Base-by-base conservation (phyloP, 495 filamentous ascomycete genomes). In the Chaetomidium leptoderma region DNA sequence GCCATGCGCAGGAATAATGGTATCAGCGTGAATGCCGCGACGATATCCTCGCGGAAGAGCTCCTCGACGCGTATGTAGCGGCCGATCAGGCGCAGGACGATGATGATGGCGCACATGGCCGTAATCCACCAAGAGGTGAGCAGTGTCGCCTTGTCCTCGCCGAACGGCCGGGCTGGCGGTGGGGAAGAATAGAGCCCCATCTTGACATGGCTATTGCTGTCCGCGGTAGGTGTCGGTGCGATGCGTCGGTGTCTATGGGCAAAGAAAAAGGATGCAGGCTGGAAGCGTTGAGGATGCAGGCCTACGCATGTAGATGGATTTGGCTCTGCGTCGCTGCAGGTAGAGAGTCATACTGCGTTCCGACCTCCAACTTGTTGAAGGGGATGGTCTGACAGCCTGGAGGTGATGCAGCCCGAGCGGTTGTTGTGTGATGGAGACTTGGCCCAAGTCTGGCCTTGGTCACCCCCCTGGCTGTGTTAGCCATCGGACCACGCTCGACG, bases 101-200 rank as follows among this genome's bases (percentile, higher is more conserved):
- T 96, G 59, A 96, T 87, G 40, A 81, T 75, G 48, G 90, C 72
- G 27, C 90, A 88, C 64, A 95, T 90, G 1, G 75, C 71, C 1
- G 91, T 92, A 55, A 89, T 89, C 93, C 93, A 96, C 89, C 91
- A 97, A 60, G 86, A 91, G 58, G 91, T 89, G 46, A 97, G 77
- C 33, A 98, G 77, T 0, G 86, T 90, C 17, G 90, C 82, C 53
- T 90, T 86, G 71, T 90, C 80, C 13, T 86, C 70, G 61, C 72
- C 56, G 63, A 74, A 71, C 10, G 79, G 76, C 60, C 82, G 78
- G 33, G 76, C 74, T 45, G 77, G 74, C 47, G 88, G 88, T 16
- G 85, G 79, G 17, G 71, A 63, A 1, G 79, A 75, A 66, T 84
- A 85, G 57, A 83, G 66, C 51, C 76, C 59, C 76, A 80, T 80